Evolutionary conservation across 805 yeast species (phyloP).

Genomic region (Ogataea allantospora): DNA sequence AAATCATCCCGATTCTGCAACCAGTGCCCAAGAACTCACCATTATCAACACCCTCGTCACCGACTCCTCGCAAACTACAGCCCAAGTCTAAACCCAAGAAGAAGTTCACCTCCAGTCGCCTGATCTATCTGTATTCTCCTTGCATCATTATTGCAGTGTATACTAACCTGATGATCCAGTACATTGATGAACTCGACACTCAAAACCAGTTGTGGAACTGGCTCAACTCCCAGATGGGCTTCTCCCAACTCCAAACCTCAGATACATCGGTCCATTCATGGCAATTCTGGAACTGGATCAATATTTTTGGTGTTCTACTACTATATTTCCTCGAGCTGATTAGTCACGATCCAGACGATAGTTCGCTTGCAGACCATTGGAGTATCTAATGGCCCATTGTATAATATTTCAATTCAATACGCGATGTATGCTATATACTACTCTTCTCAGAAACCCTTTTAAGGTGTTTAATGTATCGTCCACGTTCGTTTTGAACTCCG

Average conservation of each 20-base stretch:
- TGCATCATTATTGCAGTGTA: constrained; percentile 93
- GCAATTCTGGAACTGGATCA: constrained; percentile 98
- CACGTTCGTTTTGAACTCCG: constrained; percentile 55
- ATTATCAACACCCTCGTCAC: constrained; percentile 22
- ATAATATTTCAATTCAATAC: constrained; percentile 1
- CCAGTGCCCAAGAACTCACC: constrained; percentile 27
- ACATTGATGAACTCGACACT: constrained; percentile 69
- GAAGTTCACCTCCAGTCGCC: constrained; percentile 39
- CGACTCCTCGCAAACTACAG: constrained; percentile 16
- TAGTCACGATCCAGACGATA: constrained; percentile 35
- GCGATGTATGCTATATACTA: constrained; percentile 6
- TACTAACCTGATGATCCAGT: constrained; percentile 90
- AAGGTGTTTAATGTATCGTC: constrained; percentile 48
- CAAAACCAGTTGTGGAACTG: constrained; percentile 41
- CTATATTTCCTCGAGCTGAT: constrained; percentile 77
- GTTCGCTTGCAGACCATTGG: constrained; percentile 35
- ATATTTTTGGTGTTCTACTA: constrained; percentile 76
- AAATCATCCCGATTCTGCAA: constrained; percentile 70
- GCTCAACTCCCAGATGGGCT: constrained; percentile 26
- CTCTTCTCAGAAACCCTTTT: constrained; percentile 21
- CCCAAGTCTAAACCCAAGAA: constrained; percentile 6
- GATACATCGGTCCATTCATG: constrained; percentile 57
- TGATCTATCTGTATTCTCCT: constrained; percentile 87
- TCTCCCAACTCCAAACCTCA: constrained; percentile 2
- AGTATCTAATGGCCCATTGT: constrained; percentile 8